Base-by-base conservation (phyloP, 163 green algal genomes). In the Smithsoniella earleae region DNA sequence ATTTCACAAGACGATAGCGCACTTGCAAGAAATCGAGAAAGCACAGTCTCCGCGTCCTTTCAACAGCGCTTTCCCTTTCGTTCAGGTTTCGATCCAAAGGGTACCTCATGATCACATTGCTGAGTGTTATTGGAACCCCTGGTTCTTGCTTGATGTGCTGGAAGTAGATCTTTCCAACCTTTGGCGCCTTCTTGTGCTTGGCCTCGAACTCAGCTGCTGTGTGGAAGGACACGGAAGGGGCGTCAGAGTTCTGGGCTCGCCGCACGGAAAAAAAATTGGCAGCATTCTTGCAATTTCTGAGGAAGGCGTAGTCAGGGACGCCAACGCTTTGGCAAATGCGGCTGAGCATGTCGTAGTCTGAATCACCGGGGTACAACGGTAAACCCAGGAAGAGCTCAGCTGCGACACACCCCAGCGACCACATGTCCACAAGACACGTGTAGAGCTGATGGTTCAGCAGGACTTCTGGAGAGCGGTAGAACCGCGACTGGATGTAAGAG, bases 321-420 rank as follows among this genome's bases (percentile, higher is more conserved):
- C 85, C 86, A 55, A 94, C 75, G 46, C 79, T 88, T 77, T 91
- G 82, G 62, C 84, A 73, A 40, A 96, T 95, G 73, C 89, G 83
- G 18, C 55, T 34, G 78, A 96, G 75, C 62, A 94, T 78, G 78
- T 96, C 86, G 55, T 90, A 87, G 80, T 96, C 89, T 5, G 77
- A 91, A 3, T 86, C 87, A 36, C 87, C 93, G 1, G 93, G 93
- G 66, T 98, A 97, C 10, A 98, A 85, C 3, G 93, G 93, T 78
- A 97, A 82, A 18, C 93, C 93, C 34, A 97, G 86, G 76, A 96
- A 97, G 38, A 98, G 88, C 87, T 99, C 94, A n/a, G 93, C 94
- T 2, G 92, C 91, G 49, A 99, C 87, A 82, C 94, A 99, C 8
- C 94, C 94, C 43, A 98, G 83, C 10, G 79, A 91, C 94, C 94